These are phyloP conservation scores for Delonix regia DNA, from an alignment of 306 rosid species.

Conservation along the genomic window DNA sequence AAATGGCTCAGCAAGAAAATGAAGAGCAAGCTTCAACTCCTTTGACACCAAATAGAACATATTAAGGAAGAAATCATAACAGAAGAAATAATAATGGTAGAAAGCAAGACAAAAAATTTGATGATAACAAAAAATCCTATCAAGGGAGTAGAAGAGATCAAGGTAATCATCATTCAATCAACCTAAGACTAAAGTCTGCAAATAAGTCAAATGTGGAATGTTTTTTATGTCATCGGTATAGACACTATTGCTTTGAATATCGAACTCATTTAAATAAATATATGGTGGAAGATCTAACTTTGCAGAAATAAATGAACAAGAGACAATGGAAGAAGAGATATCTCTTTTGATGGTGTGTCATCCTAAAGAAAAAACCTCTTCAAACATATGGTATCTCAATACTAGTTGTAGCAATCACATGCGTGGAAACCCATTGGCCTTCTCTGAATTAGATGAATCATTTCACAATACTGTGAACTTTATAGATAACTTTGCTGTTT, in stretches of 20 bases:
- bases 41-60: too few relatives aligned
- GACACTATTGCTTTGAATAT: constrained; percentile 3
- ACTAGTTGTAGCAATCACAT: not conserved
- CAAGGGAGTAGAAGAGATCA: not conserved
- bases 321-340: not conserved
- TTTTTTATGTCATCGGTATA: constrained; percentile 7
- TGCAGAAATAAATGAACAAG: not conserved
- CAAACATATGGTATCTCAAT: constrained; percentile 7
- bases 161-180: not conserved
- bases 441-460: not conserved
- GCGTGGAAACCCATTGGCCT: not conserved
- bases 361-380: not conserved
- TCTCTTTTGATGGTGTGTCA: not conserved
- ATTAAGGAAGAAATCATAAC: too few relatives aligned
- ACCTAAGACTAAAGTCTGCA: not conserved
- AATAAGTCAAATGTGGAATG: constrained; percentile 22
- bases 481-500: not conserved
- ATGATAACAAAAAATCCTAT: too few relatives aligned
- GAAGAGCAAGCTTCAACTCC: not conserved
- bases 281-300: not conserved
- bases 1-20: not conserved
- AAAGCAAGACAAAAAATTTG: too few relatives aligned
- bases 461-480: not conserved
- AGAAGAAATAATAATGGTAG: too few relatives aligned
- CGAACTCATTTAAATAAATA: not conserved